These are phyloP conservation scores for Ogataea salicorniae DNA, from an alignment of 805 yeast species.

Conservation along the genomic window DNA sequence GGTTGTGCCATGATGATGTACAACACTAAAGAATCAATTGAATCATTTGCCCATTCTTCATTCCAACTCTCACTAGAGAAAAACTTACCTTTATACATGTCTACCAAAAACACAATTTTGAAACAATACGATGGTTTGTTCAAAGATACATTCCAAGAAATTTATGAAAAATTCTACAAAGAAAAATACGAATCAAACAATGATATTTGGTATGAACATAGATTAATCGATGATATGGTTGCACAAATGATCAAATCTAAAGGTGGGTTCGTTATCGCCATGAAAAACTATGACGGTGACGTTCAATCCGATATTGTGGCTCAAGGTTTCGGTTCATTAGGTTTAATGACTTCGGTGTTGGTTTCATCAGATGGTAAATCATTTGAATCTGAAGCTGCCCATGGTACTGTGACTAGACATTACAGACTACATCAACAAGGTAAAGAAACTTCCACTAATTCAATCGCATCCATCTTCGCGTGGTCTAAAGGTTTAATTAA, in stretches of 20 bases:
- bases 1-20: conserved; percentile 92
- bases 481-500: conserved; percentile 94
- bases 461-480: conserved; percentile 95
- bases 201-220: conserved; percentile 96
- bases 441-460: conserved; percentile 93
- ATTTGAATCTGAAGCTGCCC: conserved; percentile 97
- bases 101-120: conserved; percentile 92
- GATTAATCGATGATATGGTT: conserved; percentile 97
- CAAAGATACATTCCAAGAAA: conserved; percentile 84
- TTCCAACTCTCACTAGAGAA: conserved; percentile 81
- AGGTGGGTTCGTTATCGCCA: conserved; percentile 93
- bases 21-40: conserved; percentile 88
- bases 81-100: conserved; percentile 73
- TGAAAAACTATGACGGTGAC: conserved; percentile 98
- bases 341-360: conserved; percentile 95
- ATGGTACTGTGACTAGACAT: conserved; percentile 97
- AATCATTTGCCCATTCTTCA: conserved; percentile 88
- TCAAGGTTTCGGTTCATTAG: conserved; percentile 95
- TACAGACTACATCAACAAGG: conserved; percentile 95
- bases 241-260: conserved; percentile 96
- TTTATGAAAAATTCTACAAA: conserved; percentile 70
- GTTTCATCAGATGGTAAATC: conserved; percentile 96
- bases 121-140: conserved; percentile 93
- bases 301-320: conserved; percentile 96
- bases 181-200: conserved; percentile 55